Percentiles rank a stretch among this genome's conserved stretches.
phyloP scores from a whole-genome alignment of 768 basidiomycete genomes.

The Scleroderma citrinum region DNA sequence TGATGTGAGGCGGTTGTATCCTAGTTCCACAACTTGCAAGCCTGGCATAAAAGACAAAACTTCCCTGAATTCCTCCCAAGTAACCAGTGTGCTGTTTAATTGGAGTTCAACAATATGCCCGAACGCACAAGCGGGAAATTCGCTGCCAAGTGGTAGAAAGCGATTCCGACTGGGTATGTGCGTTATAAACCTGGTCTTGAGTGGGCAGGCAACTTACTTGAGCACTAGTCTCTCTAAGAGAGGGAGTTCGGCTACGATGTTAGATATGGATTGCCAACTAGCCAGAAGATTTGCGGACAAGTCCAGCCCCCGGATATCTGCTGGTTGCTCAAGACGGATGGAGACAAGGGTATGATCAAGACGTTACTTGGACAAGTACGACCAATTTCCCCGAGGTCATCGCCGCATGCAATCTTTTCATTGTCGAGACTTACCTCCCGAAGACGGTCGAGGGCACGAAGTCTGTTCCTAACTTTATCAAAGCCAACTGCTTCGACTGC shows the following conservation, averaged over 20 bases:
- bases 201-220: constrained; percentile 56
- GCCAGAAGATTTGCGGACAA: constrained; percentile 71
- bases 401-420: constrained; percentile 51
- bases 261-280: constrained; percentile 62
- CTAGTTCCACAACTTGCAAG: constrained; percentile 57
- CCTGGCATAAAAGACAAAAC: constrained; percentile 48
- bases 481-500: constrained; percentile 82
- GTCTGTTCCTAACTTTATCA: constrained; percentile 68
- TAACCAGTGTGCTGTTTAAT: constrained; percentile 64
- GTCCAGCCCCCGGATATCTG: constrained; percentile 77
- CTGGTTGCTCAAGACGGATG: constrained; percentile 10
- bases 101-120: constrained; percentile 55
- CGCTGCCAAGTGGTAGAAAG: constrained; percentile 37
- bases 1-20: constrained; percentile 53
- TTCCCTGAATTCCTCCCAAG: constrained; percentile 62
- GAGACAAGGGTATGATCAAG: constrained; percentile 10
- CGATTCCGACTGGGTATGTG: constrained; percentile 56
- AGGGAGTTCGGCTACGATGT: constrained; percentile 57
- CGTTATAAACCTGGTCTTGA: constrained; percentile 12
- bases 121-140: constrained; percentile 40
- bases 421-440: constrained; percentile 78
- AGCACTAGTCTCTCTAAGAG: constrained; percentile 60
- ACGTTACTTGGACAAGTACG: constrained; percentile 64
- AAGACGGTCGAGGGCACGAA: constrained; percentile 60
- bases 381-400: constrained; percentile 44